These are phyloP conservation scores for Cucumis sativus DNA, from an alignment of 306 rosid genomes.

Conservation along the genomic window DNA sequence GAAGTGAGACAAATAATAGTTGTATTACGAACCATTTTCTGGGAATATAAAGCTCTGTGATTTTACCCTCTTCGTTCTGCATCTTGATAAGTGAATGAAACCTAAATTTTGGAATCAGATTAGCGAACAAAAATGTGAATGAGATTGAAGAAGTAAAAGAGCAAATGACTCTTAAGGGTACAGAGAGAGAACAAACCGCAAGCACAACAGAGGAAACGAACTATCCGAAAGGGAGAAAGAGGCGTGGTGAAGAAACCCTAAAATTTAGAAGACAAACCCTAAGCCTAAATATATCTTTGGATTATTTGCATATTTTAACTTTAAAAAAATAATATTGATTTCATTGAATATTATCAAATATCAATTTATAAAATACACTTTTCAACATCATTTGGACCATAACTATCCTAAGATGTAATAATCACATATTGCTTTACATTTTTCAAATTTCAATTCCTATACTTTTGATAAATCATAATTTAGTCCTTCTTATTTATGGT, in stretches of 20 bases:
- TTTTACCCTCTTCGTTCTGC: slow-evolving; percentile 52
- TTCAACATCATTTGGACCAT: too few relatives aligned
- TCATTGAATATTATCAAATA: too few relatives aligned
- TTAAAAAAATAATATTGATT: too few relatives aligned
- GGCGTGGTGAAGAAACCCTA: background rate
- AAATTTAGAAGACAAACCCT: background rate
- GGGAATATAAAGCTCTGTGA: slow-evolving; percentile 58
- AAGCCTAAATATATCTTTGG: background rate
- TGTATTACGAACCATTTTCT: slow-evolving; percentile 36
- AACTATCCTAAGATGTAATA: too few relatives aligned
- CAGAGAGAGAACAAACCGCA: background rate
- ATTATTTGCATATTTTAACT: background rate
- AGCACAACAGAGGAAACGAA: background rate
- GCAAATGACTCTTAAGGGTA: background rate
- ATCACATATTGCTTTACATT: too few relatives aligned
- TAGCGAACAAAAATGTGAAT: background rate
- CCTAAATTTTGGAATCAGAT: background rate
- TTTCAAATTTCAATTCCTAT: too few relatives aligned
- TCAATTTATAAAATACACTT: too few relatives aligned
- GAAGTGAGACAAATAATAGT: background rate
- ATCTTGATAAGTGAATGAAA: slow-evolving; percentile 6
- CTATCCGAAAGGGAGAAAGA: background rate
- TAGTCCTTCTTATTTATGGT: too few relatives aligned
- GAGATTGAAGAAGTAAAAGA: background rate
- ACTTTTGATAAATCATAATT: too few relatives aligned